Conservation (phyloP, 306 rosid genomes). For the Potentilla sterilis region DNA sequence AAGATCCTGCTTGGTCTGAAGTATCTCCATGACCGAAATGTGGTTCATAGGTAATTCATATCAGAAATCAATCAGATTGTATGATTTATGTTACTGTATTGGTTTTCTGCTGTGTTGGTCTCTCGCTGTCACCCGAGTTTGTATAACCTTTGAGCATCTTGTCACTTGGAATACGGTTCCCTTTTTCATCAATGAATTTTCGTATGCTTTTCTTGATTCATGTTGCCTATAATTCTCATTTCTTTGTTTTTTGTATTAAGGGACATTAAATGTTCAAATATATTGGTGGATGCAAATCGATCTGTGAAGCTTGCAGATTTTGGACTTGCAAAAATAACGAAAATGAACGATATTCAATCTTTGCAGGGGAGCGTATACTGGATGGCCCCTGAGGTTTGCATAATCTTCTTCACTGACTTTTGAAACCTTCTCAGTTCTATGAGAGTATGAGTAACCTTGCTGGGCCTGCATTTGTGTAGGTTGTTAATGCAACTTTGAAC, state of each 20-base stretch:
- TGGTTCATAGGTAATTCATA: slow-evolving; percentile 75
- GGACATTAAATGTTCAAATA: slow-evolving; percentile 95
- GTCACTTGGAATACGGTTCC: too few relatives aligned
- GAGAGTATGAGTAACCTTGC: not conserved
- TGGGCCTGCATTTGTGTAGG: slow-evolving; percentile 37
- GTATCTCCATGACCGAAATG: slow-evolving; percentile 78
- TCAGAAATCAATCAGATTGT: too few relatives aligned
- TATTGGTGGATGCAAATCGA: slow-evolving; percentile 84
- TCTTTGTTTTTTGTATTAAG: slow-evolving; percentile 25
- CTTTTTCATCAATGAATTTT: too few relatives aligned
- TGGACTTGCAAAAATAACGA: slow-evolving; percentile 32
- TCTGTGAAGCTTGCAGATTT: slow-evolving; percentile 95
- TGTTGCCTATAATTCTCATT: too few relatives aligned
- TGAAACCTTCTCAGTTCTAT: not conserved
- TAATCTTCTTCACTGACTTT: slow-evolving; percentile 24
- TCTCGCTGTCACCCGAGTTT: too few relatives aligned
- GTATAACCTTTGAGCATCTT: too few relatives aligned
- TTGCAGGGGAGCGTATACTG: slow-evolving; percentile 64
- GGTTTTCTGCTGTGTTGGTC: not conserved
- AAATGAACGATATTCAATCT: slow-evolving; percentile 45
- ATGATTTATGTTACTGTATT: too few relatives aligned
- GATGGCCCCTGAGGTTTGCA: slow-evolving; percentile 91
- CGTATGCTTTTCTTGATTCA: too few relatives aligned
- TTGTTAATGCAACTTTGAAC: slow-evolving; percentile 48
- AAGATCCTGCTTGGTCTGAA: slow-evolving; percentile 72